Base-by-base conservation (phyloP, 768 basidiomycete species). In the Boletales sp. region DNA sequence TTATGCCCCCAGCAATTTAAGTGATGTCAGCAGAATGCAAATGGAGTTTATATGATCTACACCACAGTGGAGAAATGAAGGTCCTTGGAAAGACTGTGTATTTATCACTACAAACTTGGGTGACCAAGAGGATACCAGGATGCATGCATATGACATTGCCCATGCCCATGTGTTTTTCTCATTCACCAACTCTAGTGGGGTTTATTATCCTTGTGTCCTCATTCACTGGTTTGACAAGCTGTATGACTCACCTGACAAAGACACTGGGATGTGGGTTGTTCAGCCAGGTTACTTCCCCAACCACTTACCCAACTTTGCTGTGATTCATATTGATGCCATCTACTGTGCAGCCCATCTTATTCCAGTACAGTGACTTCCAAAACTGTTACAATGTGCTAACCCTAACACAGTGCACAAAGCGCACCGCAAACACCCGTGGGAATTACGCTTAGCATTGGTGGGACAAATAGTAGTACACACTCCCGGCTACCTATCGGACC, bases 331-430 rank as follows among this genome's bases (percentile, higher is more conserved):
- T 4, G 53, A 70, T 30, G 53, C 46, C 3, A 66, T 73, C 32
- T 44, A 62, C 21, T 61, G 65, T 4, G 63, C 54, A 2, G 67
- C 66, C 0, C 70, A 72, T 44, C 56, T 70, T 0, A 51, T 68
- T 41, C 55, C 53, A 3, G 49, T 65, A n/a, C 9, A 31, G 44
- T 9, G 30, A 11, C 9, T 37, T 19, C 0, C 3, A 50, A 21
- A 4, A 50, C 0, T 43, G 19, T 7, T 49, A 49, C 36, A 56
- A 68, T 47, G 42, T 19, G 33, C 65, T 63, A n/a, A n/a, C n/a
- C n/a, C n/a, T n/a, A n/a, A n/a, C n/a, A n/a, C n/a, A n/a, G n/a
- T n/a, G n/a, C n/a, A n/a, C n/a, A n/a, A n/a, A n/a, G n/a, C n/a
- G n/a, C n/a, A n/a, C n/a, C n/a, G n/a, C n/a, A n/a, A n/a, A n/a